Conservation (phyloP, 306 rosid species). For the Vigna radiata region DNA sequence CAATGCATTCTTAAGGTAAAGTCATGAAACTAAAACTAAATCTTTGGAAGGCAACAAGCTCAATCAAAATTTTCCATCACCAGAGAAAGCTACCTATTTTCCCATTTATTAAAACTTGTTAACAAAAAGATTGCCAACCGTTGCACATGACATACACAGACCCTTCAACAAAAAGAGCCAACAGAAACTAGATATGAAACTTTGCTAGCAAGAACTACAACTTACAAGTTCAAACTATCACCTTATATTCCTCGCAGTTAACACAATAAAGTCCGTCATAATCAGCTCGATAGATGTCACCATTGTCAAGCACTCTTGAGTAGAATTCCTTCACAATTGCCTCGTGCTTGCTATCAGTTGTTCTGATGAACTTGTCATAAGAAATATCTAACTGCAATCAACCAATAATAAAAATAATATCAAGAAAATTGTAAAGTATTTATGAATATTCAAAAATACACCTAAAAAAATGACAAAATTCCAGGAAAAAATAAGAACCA, state of each 20-base stretch:
- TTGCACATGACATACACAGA: background rate
- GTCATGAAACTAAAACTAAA: conserved; percentile 33
- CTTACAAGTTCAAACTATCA: conserved; percentile 42
- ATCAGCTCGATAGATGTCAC: conserved; percentile 93
- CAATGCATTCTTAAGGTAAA: conserved; percentile 31
- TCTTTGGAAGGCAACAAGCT: conserved; percentile 14
- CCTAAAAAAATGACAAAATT: conserved; percentile 18
- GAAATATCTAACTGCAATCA: conserved; percentile 77
- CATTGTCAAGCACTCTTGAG: conserved; percentile 84
- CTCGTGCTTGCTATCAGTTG: conserved; percentile 89
- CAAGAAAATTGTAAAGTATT: background rate
- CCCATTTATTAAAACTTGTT: background rate
- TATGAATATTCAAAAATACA: conserved; percentile 1
- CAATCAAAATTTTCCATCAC: conserved; percentile 28
- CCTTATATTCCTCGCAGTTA: conserved; percentile 98
- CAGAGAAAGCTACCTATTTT: conserved; percentile 18
- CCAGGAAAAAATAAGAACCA: conserved; percentile 1
- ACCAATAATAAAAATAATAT: background rate
- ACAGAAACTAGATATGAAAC: conserved; percentile 16
- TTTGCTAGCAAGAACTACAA: conserved; percentile 19
- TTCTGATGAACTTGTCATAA: conserved; percentile 91
- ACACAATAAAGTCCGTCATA: conserved; percentile 96
- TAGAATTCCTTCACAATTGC: conserved; percentile 93
- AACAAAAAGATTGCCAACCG: background rate
- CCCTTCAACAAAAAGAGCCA: conserved; percentile 29